Evolutionary conservation across 169 alveolate species (phyloP).

Genomic region (Cryptosporidium viatorum): DNA sequence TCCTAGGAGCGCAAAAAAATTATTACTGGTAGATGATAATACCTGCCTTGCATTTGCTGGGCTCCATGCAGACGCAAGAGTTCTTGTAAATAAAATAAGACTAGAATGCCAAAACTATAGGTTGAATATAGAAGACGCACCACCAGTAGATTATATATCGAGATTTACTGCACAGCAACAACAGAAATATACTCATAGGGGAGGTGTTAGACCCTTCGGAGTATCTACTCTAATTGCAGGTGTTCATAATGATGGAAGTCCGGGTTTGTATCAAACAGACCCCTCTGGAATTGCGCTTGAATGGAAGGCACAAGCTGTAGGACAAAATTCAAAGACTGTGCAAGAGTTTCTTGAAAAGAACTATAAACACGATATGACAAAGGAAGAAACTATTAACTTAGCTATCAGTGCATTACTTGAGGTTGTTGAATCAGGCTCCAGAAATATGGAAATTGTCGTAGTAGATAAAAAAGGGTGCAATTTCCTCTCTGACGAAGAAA

Average conservation of each 20-base stretch:
- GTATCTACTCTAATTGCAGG: constrained; percentile 96
- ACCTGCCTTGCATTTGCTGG: constrained; percentile 98
- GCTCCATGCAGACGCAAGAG: constrained; percentile 98
- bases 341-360: constrained; percentile 94
- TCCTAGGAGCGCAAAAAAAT: constrained; percentile 90
- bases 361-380: constrained; percentile 89
- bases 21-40: constrained; percentile 92
- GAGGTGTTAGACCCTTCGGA: constrained; percentile 99
- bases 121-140: constrained; percentile 94
- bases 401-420: constrained; percentile 95
- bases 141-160: constrained; percentile 96
- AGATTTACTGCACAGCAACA: constrained; percentile 94
- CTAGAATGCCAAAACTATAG: constrained; percentile 97
- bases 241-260: constrained; percentile 88
- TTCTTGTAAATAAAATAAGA: constrained; percentile 92
- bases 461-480: constrained; percentile 61
- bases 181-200: constrained; percentile 95
- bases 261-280: constrained; percentile 96
- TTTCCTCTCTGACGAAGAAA: constrained; percentile 29
- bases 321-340: constrained; percentile 95
- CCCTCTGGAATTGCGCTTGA: constrained; percentile 97
- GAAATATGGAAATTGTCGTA: constrained; percentile 61
- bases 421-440: constrained; percentile 80
- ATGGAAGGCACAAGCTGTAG: constrained; percentile 99
- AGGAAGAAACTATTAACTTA: constrained; percentile 90